phyloP scores from a whole-genome alignment of 768 basidiomycete genomes.

The Psilocybe sp. region DNA sequence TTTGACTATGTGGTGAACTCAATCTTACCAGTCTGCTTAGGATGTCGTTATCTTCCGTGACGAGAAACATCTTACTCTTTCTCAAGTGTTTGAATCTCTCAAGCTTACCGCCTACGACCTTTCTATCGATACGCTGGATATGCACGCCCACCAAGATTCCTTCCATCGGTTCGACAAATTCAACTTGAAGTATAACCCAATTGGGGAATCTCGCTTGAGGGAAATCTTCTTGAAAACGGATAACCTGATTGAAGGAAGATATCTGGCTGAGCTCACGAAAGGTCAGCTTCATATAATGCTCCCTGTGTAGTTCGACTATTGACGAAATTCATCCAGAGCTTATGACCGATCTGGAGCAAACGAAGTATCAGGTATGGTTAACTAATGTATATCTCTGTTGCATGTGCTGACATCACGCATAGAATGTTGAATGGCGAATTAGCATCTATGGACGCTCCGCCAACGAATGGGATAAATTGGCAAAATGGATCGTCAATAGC shows the following conservation, averaged over 20 bases:
- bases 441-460: slow-evolving; percentile 86
- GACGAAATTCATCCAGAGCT: slow-evolving; percentile 58
- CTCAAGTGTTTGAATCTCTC: slow-evolving; percentile 95
- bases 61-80: slow-evolving; percentile 80
- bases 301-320: background rate
- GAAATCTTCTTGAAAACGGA: slow-evolving; percentile 99
- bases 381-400: background rate
- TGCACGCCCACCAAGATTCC: slow-evolving; percentile 98
- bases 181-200: slow-evolving; percentile 96
- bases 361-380: slow-evolving; percentile 85
- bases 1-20: background rate
- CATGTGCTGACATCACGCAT: background rate
- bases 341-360: slow-evolving; percentile 96
- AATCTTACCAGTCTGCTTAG: slow-evolving; percentile 34
- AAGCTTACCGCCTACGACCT: slow-evolving; percentile 95
- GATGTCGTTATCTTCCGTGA: slow-evolving; percentile 97
- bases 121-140: slow-evolving; percentile 97
- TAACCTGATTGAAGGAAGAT: slow-evolving; percentile 88
- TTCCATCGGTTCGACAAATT: slow-evolving; percentile 99
- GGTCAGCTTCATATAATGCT: slow-evolving; percentile 40
- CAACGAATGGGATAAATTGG: slow-evolving; percentile 97
- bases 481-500: slow-evolving; percentile 93
- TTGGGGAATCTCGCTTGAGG: slow-evolving; percentile 89
- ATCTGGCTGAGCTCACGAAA: slow-evolving; percentile 91
- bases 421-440: slow-evolving; percentile 97